Evolutionary conservation across 805 yeast species (phyloP).

Genomic region (Saturnispora silvae): DNA sequence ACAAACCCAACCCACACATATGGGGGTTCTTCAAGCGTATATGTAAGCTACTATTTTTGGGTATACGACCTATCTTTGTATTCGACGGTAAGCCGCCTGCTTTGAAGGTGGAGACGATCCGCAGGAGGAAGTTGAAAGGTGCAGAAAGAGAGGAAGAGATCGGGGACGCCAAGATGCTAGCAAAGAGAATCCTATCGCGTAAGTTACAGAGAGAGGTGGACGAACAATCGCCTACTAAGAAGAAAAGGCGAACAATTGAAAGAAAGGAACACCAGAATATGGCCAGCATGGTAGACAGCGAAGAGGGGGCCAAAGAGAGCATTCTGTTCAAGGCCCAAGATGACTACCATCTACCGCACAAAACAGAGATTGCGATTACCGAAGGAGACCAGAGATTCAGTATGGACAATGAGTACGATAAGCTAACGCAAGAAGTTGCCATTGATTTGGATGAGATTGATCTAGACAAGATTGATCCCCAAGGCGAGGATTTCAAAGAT

Average conservation of each 20-base stretch:
- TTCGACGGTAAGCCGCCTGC: slow-evolving; percentile 94
- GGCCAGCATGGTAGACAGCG: slow-evolving; percentile 25
- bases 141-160: slow-evolving; percentile 36
- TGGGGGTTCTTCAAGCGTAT: slow-evolving; percentile 94
- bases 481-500: slow-evolving; percentile 61
- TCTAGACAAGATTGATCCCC: slow-evolving; percentile 70
- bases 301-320: slow-evolving; percentile 22
- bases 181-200: slow-evolving; percentile 67
- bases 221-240: background rate
- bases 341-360: slow-evolving; percentile 76
- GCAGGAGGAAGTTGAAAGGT: slow-evolving; percentile 51
- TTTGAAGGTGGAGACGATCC: slow-evolving; percentile 69
- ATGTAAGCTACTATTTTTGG: slow-evolving; percentile 80
- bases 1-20: slow-evolving; percentile 66
- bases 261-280: slow-evolving; percentile 1
- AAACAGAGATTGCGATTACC: slow-evolving; percentile 41
- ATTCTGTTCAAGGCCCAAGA: slow-evolving; percentile 46
- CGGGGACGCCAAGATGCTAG: slow-evolving; percentile 53
- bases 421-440: slow-evolving; percentile 44
- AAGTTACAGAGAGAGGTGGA: slow-evolving; percentile 51
- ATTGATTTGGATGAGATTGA: slow-evolving; percentile 59
- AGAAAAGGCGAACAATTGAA: background rate
- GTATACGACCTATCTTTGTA: slow-evolving; percentile 80
- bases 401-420: slow-evolving; percentile 61
- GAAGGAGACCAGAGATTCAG: slow-evolving; percentile 62